Evolutionary conservation across 106 monocot species (phyloP), one percentile per base, ranked within the genome.

Genomic region (Acanthochlamys bracteata): DNA sequence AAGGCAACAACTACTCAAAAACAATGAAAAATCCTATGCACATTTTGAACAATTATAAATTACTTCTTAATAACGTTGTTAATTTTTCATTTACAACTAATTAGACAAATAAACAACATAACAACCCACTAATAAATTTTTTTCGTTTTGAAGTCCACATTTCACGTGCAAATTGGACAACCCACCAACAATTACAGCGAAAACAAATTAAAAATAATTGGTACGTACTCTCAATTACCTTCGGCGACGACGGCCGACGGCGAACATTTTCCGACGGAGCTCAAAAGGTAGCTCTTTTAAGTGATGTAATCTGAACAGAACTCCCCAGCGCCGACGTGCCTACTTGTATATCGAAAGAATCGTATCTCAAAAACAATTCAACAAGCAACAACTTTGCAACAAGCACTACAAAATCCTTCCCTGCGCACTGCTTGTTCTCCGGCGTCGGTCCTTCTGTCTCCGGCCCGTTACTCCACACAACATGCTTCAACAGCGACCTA

Each of bases 401-500:
- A 53, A 86, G 55, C 60, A 89, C 83, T 7, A 93, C 93, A 53
- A 89, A 89, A 53, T 93, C 86, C 86, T 93, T 93, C 7, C 93
- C 93, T 8, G 93, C 89, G 58, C 95, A 96, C 82, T 96, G 95
- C 84, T 96, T 96, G 70, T 90, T 85, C 33, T 76, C 73, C 41
- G 24, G 14, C 42, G 95, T 80, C 6, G 95, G 79, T 20, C 60
- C 55, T 68, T 78, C 84, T 64, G 83, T 89, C 81, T 94, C 89
- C 41, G 83, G 86, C 54, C 93, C 93, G 41, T 96, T 96, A 0
- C 86, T 87, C 95, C 95, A 96, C 19, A 90, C 47, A 27, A 96
- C 86, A 60, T 96, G 53, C 55, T 52, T 67, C 56, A 94, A 53
- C 67, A 90, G 60, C 55, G 25, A 16, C 65, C 77, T 68, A 9